Evolutionary conservation across 108 stramenopile genomes (phyloP).

Genomic region (Fragilaria crotonensis): DNA sequence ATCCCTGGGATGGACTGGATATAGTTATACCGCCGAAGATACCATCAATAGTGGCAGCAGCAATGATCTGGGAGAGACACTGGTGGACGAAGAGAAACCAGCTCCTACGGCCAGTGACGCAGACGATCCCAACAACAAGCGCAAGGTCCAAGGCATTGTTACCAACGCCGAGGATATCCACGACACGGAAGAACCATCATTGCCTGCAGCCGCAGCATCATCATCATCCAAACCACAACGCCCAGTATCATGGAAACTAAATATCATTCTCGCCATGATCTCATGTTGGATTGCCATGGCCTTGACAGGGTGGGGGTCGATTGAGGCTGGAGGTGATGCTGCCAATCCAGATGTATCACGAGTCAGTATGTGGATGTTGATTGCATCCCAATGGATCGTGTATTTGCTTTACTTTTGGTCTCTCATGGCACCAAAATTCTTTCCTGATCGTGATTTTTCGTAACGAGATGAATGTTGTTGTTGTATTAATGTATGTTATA

Average conservation of each 20-base stretch:
- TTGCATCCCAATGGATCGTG: conserved; percentile 83
- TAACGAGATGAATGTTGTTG: neutral
- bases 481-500: neutral
- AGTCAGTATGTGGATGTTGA: conserved; percentile 89
- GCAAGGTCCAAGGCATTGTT: conserved; percentile 31
- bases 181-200: conserved; percentile 2
- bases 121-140: conserved; percentile 8
- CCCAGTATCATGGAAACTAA: conserved; percentile 72
- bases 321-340: conserved; percentile 50
- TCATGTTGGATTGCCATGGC: conserved; percentile 87
- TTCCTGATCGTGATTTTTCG: conserved; percentile 87
- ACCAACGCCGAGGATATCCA: conserved; percentile 24
- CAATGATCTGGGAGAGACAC: neutral
- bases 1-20: conserved; percentile 77
- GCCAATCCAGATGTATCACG: conserved; percentile 75
- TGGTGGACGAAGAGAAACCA: neutral
- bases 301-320: conserved; percentile 87
- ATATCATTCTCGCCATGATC: conserved; percentile 64
- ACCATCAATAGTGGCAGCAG: conserved; percentile 7
- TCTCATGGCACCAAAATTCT: conserved; percentile 78
- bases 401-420: conserved; percentile 87
- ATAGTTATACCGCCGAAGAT: conserved; percentile 51
- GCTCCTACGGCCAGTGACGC: conserved; percentile 4
- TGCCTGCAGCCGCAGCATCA: neutral
- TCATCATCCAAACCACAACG: too few species aligned